phyloP scores from a whole-genome alignment of 2,329 filamentous ascomycete species.

The Paradendryphiella salina region DNA sequence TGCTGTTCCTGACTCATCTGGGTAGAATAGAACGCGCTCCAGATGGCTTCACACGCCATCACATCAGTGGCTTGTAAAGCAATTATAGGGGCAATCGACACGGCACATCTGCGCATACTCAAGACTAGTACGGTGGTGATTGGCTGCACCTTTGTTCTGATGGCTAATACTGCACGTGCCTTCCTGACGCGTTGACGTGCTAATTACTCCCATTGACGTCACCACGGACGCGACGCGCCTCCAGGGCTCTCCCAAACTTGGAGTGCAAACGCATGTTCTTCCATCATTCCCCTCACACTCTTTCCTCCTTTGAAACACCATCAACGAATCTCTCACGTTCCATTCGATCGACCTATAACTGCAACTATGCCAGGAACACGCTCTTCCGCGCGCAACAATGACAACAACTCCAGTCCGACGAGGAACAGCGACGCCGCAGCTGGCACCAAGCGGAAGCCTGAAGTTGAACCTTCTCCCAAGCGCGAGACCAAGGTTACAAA shows the following conservation, averaged over 20 bases:
- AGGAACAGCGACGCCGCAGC: conserved; percentile 37
- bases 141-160: background rate
- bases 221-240: conserved; percentile 13
- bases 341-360: background rate
- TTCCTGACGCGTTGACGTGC: conserved; percentile 14
- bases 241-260: background rate
- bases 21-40: background rate
- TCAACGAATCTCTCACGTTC: background rate
- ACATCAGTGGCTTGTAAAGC: background rate
- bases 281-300: background rate
- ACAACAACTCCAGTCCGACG: conserved; percentile 24
- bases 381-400: conserved; percentile 28
- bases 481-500: conserved; percentile 49
- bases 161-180: conserved; percentile 10
- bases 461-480: conserved; percentile 46
- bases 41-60: background rate
- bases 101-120: background rate
- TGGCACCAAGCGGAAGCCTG: conserved; percentile 49
- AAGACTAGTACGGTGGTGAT: background rate
- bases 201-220: conserved; percentile 14
- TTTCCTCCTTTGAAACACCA: background rate
- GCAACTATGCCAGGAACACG: conserved; percentile 37
- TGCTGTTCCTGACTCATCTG: background rate
- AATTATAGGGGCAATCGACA: background rate
- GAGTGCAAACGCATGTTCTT: background rate